Evolutionary conservation across 2,329 filamentous ascomycete species (phyloP).

Genomic region (Parafenestella ontariensis): DNA sequence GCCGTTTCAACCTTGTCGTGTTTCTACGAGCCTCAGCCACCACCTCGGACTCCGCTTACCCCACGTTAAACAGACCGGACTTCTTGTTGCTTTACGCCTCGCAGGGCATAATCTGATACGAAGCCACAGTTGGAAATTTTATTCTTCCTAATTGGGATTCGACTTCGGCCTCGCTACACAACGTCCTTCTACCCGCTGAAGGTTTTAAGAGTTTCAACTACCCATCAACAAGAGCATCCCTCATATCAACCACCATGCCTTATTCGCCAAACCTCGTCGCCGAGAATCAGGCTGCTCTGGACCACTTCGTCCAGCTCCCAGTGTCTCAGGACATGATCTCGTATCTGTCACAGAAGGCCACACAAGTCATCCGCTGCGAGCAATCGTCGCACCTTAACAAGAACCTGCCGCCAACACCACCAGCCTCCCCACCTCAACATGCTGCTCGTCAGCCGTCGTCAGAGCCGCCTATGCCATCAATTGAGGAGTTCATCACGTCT

Average conservation of each 20-base stretch:
- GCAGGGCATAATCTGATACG: slow-evolving; percentile 37
- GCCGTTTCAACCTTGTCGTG: slow-evolving; percentile 37
- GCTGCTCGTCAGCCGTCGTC: slow-evolving; percentile 53
- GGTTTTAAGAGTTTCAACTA: slow-evolving; percentile 25
- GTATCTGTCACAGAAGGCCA: slow-evolving; percentile 76
- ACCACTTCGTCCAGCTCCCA: slow-evolving; percentile 79
- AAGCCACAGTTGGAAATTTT: slow-evolving; percentile 15
- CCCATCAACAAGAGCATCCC: slow-evolving; percentile 18
- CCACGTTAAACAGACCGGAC: slow-evolving; percentile 36
- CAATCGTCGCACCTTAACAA: slow-evolving; percentile 50
- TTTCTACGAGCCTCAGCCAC: slow-evolving; percentile 34
- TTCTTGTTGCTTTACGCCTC: slow-evolving; percentile 32
- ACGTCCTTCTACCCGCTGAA: slow-evolving; percentile 7
- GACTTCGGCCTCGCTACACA: slow-evolving; percentile 5
- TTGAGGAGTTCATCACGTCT: slow-evolving; percentile 91
- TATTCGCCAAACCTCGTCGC: slow-evolving; percentile 52
- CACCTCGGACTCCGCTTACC: slow-evolving; percentile 46
- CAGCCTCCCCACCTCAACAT: slow-evolving; percentile 64
- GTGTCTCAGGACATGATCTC: slow-evolving; percentile 79
- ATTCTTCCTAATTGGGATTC: slow-evolving; percentile 20
- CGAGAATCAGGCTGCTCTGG: slow-evolving; percentile 75
- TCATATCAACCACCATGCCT: slow-evolving; percentile 49
- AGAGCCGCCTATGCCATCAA: slow-evolving; percentile 69
- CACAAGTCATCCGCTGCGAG: slow-evolving; percentile 82
- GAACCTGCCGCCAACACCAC: slow-evolving; percentile 65